These are phyloP conservation scores for Sporisorium exsertum DNA, from an alignment of 1,284 basidiomycete genomes.

Conservation along the genomic window DNA sequence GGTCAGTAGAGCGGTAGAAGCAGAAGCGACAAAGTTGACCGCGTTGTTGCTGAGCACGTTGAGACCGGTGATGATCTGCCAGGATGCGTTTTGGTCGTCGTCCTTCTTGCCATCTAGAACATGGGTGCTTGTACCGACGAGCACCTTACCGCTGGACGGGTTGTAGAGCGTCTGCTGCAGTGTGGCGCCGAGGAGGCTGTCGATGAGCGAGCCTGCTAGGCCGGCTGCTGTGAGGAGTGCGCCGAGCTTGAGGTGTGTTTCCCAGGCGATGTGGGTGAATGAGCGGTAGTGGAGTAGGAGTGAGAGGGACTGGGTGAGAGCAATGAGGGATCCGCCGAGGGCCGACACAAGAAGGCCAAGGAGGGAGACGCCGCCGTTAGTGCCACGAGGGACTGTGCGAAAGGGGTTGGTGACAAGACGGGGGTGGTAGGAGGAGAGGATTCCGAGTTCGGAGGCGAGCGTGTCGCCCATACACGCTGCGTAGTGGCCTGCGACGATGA, in stretches of 20 bases:
- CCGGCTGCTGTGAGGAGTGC: constrained; percentile 69
- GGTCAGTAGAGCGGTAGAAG: constrained; percentile 25
- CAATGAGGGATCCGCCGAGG: constrained; percentile 75
- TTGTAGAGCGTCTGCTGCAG: constrained; percentile 85
- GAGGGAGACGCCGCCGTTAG: constrained; percentile 86
- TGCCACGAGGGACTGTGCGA: constrained; percentile 89
- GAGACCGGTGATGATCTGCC: constrained; percentile 77
- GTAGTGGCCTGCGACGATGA: constrained; percentile 55
- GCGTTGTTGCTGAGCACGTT: constrained; percentile 82
- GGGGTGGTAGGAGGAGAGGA: constrained; percentile 50
- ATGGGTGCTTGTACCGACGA: constrained; percentile 67
- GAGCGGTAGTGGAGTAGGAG: constrained; percentile 67
- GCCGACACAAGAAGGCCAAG: constrained; percentile 81
- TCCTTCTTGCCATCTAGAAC: constrained; percentile 9
- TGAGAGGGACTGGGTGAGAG: constrained; percentile 72
- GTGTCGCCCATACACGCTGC: constrained; percentile 64
- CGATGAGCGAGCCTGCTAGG: constrained; percentile 74
- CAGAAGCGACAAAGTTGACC: constrained; percentile 60
- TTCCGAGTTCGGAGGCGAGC: constrained; percentile 61
- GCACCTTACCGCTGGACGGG: constrained; percentile 72
- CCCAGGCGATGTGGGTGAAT: neutral
- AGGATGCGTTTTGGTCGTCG: constrained; percentile 63
- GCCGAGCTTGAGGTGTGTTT: constrained; percentile 75
- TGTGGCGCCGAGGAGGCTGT: constrained; percentile 81
- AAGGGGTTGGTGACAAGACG: constrained; percentile 73